A percentile compares a stretch with the other conserved stretches of the same genome.
These are phyloP conservation scores for Aspergillus candidus DNA, from an alignment of 2,329 filamentous ascomycete genomes.

Conservation along the genomic window DNA sequence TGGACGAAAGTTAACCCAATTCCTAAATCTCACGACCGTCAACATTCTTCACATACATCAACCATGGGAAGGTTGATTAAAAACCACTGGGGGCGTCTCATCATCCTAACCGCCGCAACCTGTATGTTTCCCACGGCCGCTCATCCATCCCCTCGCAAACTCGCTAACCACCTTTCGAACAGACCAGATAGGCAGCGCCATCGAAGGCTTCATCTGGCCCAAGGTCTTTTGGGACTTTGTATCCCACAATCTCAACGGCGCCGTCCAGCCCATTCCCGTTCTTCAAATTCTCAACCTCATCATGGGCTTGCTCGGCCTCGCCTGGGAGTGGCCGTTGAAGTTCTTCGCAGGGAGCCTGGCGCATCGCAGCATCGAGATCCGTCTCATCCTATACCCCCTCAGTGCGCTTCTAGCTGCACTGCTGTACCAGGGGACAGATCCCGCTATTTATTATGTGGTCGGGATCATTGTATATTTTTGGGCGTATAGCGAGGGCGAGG, in stretches of 20 bases:
- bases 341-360: conserved; percentile 69
- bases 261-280: conserved; percentile 79
- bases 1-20: conserved; percentile 18
- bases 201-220: conserved; percentile 94
- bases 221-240: conserved; percentile 98
- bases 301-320: conserved; percentile 69
- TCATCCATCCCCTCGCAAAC: not conserved
- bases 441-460: conserved; percentile 85
- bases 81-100: conserved; percentile 96
- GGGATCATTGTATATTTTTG: conserved; percentile 87
- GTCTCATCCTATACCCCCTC: conserved; percentile 76
- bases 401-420: conserved; percentile 67
- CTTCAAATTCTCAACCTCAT: conserved; percentile 87
- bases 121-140: conserved; percentile 54
- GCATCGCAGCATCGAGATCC: conserved; percentile 81
- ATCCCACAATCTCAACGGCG: conserved; percentile 79
- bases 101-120: conserved; percentile 74
- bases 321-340: conserved; percentile 84
- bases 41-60: conserved; percentile 2
- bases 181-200: conserved; percentile 81
- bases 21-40: not conserved
- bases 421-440: conserved; percentile 87
- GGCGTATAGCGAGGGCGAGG: conserved; percentile 96
- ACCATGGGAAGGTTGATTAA: conserved; percentile 96
- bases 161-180: conserved; percentile 11